These are phyloP conservation scores for Meira miltonrushii DNA, from an alignment of 1,284 basidiomycete species.

Conservation along the genomic window DNA sequence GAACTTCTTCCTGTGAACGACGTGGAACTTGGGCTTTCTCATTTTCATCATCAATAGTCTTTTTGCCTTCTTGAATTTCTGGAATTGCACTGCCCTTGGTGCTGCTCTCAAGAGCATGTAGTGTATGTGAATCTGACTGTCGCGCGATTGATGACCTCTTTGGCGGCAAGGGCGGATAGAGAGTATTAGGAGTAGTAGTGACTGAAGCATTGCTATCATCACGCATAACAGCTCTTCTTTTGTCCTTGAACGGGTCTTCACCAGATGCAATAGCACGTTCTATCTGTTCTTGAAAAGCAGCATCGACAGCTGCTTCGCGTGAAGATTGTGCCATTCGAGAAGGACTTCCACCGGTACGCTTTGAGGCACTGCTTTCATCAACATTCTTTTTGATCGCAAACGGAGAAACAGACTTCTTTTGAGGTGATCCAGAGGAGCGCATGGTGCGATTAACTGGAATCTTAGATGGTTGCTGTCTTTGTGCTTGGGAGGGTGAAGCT, in stretches of 20 bases:
- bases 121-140: no score
- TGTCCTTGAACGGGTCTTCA: not conserved
- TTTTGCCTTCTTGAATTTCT: no score
- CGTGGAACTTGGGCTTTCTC: no score
- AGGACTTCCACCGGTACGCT: not conserved
- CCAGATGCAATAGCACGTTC: constrained; percentile 1
- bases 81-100: no score
- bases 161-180: not conserved
- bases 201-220: not conserved
- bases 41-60: no score
- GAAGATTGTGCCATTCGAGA: not conserved
- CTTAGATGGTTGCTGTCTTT: not conserved
- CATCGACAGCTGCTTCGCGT: not conserved
- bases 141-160: not conserved
- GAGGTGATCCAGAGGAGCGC: not conserved
- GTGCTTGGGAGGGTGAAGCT: not conserved
- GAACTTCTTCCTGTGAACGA: no score
- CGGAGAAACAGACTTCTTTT: not conserved
- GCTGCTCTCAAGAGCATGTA: no score
- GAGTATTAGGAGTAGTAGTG: not conserved
- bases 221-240: not conserved
- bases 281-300: not conserved
- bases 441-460: not conserved
- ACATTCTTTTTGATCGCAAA: not conserved
- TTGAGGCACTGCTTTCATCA: not conserved